These are phyloP conservation scores for Skeletonema potamos DNA, from an alignment of 108 stramenopile genomes.

Conservation along the genomic window DNA sequence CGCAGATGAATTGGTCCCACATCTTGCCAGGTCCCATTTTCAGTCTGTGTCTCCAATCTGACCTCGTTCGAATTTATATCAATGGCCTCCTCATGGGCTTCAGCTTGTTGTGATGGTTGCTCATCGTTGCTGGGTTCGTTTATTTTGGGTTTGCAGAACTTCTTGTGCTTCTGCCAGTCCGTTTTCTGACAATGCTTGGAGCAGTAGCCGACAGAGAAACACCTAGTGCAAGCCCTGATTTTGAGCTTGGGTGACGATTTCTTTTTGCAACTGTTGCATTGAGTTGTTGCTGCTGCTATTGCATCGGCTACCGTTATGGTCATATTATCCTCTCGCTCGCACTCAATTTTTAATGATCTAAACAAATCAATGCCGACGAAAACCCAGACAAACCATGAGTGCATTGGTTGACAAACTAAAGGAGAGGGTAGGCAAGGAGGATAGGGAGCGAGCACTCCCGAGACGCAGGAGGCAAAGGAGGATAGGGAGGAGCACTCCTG, in stretches of 20 bases:
- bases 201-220: constrained; percentile 27
- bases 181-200: constrained; percentile 14
- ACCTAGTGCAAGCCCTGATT: constrained; percentile 28
- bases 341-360: too few relatives aligned
- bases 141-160: not conserved
- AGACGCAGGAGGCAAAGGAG: too few relatives aligned
- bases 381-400: too few relatives aligned
- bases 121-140: too few relatives aligned
- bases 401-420: too few relatives aligned
- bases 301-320: not conserved
- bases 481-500: too few relatives aligned
- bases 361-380: too few relatives aligned
- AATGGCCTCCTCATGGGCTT: not conserved
- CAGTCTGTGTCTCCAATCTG: constrained; percentile 10
- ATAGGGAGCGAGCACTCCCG: too few relatives aligned
- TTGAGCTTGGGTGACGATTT: constrained; percentile 5
- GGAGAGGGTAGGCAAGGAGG: too few relatives aligned
- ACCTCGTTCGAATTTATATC: not conserved
- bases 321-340: too few relatives aligned
- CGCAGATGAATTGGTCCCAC: constrained; percentile 28
- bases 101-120: too few relatives aligned
- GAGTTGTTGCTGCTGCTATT: not conserved
- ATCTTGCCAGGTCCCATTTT: constrained; percentile 21
- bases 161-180: constrained; percentile 22
- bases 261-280: constrained; percentile 18